A percentile compares a stretch with the other conserved stretches of the same genome.
These are phyloP conservation scores for Craterostigma plantagineum DNA, from an alignment of 257 asterid species.

Conservation along the genomic window DNA sequence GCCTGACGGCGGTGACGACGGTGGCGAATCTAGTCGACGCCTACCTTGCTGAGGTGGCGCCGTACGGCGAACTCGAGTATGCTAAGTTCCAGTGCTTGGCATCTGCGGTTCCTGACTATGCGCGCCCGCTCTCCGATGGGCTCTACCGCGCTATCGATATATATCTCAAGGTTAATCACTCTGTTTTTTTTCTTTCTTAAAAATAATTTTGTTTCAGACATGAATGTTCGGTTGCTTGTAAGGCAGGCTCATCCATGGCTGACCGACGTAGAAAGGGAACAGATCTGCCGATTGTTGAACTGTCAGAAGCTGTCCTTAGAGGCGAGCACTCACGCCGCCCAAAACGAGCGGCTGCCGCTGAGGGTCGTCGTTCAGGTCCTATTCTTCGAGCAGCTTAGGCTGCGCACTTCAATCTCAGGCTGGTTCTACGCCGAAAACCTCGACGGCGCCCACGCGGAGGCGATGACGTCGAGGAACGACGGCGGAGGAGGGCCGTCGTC, in stretches of 20 bases:
- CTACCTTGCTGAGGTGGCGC: slow-evolving; percentile 78
- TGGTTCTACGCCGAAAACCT: slow-evolving; percentile 72
- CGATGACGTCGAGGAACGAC: slow-evolving; percentile 1
- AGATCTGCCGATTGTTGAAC: slow-evolving; percentile 65
- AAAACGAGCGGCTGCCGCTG: slow-evolving; percentile 78
- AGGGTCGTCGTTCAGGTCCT: slow-evolving; percentile 76
- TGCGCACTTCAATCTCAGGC: slow-evolving; percentile 72
- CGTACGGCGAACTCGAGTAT: slow-evolving; percentile 55
- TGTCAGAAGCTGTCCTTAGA: slow-evolving; percentile 84
- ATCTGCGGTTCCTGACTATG: slow-evolving; percentile 73
- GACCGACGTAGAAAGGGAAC: slow-evolving; percentile 51
- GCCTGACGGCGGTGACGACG: slow-evolving; percentile 29
- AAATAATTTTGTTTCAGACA: too few relatives aligned
- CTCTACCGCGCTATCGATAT: slow-evolving; percentile 81
- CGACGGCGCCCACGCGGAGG: slow-evolving; percentile 10
- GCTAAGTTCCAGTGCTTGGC: slow-evolving; percentile 67
- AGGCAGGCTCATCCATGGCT: slow-evolving; percentile 89
- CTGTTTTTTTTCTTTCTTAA: too few relatives aligned
- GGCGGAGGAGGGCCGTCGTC: slow-evolving; percentile 12
- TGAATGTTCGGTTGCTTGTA: too few relatives aligned
- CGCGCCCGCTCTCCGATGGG: slow-evolving; percentile 64
- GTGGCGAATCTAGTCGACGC: slow-evolving; percentile 77
- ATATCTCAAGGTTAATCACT: slow-evolving; percentile 58
- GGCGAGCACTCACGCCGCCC: slow-evolving; percentile 90
- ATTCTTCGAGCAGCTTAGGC: slow-evolving; percentile 74